Evolutionary conservation across 345 rosid species (phyloP).

Genomic region (Pelargonium nanum): DNA sequence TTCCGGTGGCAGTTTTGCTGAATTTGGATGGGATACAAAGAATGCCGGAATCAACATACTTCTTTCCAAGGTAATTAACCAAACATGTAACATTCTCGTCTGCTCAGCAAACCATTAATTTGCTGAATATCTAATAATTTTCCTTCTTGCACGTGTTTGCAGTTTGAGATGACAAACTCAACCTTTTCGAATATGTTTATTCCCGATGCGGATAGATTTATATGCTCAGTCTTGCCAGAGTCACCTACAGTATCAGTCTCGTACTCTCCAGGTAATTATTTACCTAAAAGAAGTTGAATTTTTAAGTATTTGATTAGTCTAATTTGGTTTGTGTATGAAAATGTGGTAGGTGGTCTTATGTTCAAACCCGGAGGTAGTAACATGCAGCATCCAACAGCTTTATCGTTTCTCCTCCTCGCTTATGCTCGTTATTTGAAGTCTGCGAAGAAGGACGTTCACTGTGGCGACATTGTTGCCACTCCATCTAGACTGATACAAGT

Average conservation of each 20-base stretch:
- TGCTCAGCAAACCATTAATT: no score
- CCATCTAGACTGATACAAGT: slow-evolving; percentile 23
- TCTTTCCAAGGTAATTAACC: slow-evolving; percentile 39
- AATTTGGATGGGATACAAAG: slow-evolving; percentile 85
- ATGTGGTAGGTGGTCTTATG: slow-evolving; percentile 27
- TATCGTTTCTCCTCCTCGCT: slow-evolving; percentile 38
- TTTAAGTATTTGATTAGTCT: neutral
- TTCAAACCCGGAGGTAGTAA: slow-evolving; percentile 45
- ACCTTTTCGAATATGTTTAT: slow-evolving; percentile 13
- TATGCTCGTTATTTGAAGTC: slow-evolving; percentile 30
- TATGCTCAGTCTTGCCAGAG: slow-evolving; percentile 43
- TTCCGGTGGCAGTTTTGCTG: slow-evolving; percentile 16
- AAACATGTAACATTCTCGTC: no score
- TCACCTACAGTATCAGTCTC: slow-evolving; percentile 36
- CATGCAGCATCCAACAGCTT: slow-evolving; percentile 36
- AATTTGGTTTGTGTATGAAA: neutral
- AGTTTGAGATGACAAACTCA: slow-evolving; percentile 15
- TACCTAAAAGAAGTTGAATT: no score
- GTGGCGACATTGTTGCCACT: slow-evolving; percentile 20
- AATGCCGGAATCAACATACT: slow-evolving; percentile 67
- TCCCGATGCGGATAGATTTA: slow-evolving; percentile 28
- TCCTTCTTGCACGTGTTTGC: neutral
- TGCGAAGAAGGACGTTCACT: slow-evolving; percentile 10
- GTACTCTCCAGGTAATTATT: slow-evolving; percentile 29
- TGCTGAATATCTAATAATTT: no score